These are phyloP conservation scores for Starmerella vaccinii DNA, from an alignment of 805 yeast genomes.

Conservation along the genomic window DNA sequence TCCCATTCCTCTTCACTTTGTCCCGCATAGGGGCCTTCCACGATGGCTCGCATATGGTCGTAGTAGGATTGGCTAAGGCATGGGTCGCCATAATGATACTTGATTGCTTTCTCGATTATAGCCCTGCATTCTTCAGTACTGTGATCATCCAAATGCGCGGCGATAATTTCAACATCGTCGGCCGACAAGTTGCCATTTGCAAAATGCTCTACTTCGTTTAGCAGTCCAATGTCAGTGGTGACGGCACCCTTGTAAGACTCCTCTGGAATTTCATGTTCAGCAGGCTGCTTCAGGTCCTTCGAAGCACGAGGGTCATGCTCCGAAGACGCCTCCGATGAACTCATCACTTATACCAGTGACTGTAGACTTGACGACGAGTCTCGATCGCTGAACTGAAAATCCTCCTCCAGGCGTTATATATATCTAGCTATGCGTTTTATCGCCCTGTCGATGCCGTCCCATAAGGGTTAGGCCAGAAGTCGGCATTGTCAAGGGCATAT, in stretches of 20 bases:
- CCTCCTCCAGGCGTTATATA: background rate
- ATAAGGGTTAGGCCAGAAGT: background rate
- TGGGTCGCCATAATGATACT: constrained; percentile 39
- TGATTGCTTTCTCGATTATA: constrained; percentile 35
- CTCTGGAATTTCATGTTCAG: background rate
- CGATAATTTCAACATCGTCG: constrained; percentile 17
- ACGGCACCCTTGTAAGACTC: background rate
- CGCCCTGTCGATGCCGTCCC: background rate
- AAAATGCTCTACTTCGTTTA: constrained; percentile 25
- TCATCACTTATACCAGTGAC: background rate
- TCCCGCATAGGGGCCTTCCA: constrained; percentile 17
- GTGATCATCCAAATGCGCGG: constrained; percentile 24
- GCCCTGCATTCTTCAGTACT: constrained; percentile 34
- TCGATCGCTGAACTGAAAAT: background rate
- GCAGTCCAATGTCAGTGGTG: background rate
- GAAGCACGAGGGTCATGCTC: background rate
- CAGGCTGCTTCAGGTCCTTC: background rate
- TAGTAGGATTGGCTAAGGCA: constrained; percentile 37
- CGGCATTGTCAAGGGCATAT: background rate
- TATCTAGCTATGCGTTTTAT: background rate
- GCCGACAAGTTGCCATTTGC: constrained; percentile 26
- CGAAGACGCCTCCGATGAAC: background rate
- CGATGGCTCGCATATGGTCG: constrained; percentile 31
- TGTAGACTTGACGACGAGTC: no score
- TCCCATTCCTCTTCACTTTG: constrained; percentile 24